Conservation (phyloP, 2,329 filamentous ascomycete genomes). For the Neofusicoccum ribis region DNA sequence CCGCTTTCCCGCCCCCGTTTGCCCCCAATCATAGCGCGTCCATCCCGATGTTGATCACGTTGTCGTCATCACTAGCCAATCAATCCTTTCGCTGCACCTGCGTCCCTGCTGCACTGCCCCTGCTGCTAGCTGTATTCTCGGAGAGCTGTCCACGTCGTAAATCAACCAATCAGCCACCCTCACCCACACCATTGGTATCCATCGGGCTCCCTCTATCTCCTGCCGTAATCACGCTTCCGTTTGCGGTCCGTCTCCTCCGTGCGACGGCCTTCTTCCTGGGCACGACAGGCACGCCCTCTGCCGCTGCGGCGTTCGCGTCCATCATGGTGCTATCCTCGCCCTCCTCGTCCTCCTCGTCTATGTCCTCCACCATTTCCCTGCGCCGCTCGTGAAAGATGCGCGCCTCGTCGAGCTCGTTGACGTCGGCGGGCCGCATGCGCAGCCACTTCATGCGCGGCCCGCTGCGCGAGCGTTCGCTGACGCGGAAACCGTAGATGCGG, state of each 20-base stretch:
- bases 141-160: neutral
- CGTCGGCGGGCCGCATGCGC: slow-evolving; percentile 75
- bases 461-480: slow-evolving; percentile 84
- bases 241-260: slow-evolving; percentile 33
- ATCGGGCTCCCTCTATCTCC: slow-evolving; percentile 37
- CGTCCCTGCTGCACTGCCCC: neutral
- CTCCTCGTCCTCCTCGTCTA: slow-evolving; percentile 44
- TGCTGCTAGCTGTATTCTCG: neutral
- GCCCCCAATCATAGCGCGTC: neutral
- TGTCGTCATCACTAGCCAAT: neutral
- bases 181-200: slow-evolving; percentile 42
- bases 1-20: neutral
- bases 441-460: slow-evolving; percentile 98
- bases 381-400: slow-evolving; percentile 45
- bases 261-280: slow-evolving; percentile 40
- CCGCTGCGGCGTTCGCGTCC: slow-evolving; percentile 31
- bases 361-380: slow-evolving; percentile 24
- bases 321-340: slow-evolving; percentile 28
- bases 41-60: neutral
- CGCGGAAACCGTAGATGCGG: slow-evolving; percentile 93
- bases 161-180: slow-evolving; percentile 27
- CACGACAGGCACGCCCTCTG: slow-evolving; percentile 30
- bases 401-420: slow-evolving; percentile 80
- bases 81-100: neutral
- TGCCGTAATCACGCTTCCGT: neutral